These are phyloP conservation scores for Neurospora discreta DNA, from an alignment of 495 filamentous ascomycete species.

Conservation along the genomic window DNA sequence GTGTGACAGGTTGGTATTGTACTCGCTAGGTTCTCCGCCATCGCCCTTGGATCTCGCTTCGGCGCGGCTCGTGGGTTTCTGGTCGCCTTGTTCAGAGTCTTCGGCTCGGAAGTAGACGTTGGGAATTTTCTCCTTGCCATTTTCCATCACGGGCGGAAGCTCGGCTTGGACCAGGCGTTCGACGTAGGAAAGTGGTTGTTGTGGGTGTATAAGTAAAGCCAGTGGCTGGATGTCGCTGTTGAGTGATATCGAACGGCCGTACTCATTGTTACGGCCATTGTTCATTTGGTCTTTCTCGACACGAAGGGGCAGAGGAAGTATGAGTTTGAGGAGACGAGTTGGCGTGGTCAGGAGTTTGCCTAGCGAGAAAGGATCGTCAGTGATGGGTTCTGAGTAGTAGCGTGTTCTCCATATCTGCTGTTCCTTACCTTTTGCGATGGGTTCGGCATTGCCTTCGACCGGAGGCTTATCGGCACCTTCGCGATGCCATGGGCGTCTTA, in stretches of 20 bases:
- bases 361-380: slow-evolving; percentile 17
- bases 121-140: slow-evolving; percentile 54
- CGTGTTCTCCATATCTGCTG: not conserved
- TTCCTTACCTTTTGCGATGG: slow-evolving; percentile 52
- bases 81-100: slow-evolving; percentile 52
- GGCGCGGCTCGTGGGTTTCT: slow-evolving; percentile 20
- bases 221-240: slow-evolving; percentile 66
- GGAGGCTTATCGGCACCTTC: slow-evolving; percentile 50
- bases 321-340: slow-evolving; percentile 77
- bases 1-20: slow-evolving; percentile 11
- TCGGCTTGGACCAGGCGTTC: slow-evolving; percentile 87
- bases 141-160: slow-evolving; percentile 56
- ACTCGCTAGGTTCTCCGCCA: not conserved
- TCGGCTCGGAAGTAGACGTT: slow-evolving; percentile 71
- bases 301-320: slow-evolving; percentile 61
- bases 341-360: slow-evolving; percentile 88
- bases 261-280: slow-evolving; percentile 26
- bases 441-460: slow-evolving; percentile 37
- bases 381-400: not conserved
- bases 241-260: slow-evolving; percentile 26
- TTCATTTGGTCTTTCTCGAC: slow-evolving; percentile 44
- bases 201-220: slow-evolving; percentile 80
- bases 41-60: slow-evolving; percentile 14
- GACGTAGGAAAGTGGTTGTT: slow-evolving; percentile 87
- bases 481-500: slow-evolving; percentile 55